Conservation (phyloP, 2,329 filamentous ascomycete species). For the Claviceps capensis region DNA sequence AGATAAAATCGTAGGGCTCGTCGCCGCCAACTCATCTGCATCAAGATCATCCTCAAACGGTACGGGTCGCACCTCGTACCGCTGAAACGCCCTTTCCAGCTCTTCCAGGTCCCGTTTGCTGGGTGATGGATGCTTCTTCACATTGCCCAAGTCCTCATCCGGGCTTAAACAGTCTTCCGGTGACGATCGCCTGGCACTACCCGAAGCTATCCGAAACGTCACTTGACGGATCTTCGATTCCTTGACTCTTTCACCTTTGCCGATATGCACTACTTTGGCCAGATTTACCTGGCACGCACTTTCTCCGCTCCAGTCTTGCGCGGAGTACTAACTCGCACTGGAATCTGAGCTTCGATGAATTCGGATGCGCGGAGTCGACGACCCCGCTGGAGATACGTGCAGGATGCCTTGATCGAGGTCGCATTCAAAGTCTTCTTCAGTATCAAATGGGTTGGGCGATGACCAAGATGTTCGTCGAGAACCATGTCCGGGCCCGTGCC, state of each 20-base stretch:
- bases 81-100: constrained; percentile 22
- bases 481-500: not conserved
- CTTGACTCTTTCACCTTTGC: not conserved
- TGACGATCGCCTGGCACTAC: not conserved
- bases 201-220: not conserved
- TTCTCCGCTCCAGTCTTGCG: not conserved
- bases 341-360: not conserved
- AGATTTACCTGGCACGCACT: constrained; percentile 5
- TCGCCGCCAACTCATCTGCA: constrained; percentile 18
- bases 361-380: constrained; percentile 23
- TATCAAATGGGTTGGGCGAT: constrained; percentile 17
- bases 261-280: constrained; percentile 7
- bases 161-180: not conserved
- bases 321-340: not conserved
- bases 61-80: constrained; percentile 15
- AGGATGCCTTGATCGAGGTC: constrained; percentile 26
- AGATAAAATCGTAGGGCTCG: constrained; percentile 6
- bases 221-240: constrained; percentile 3
- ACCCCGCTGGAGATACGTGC: constrained; percentile 20
- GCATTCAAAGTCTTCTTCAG: constrained; percentile 23
- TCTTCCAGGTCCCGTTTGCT: constrained; percentile 26
- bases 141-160: constrained; percentile 6
- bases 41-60: constrained; percentile 11
- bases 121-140: constrained; percentile 33
- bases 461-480: not conserved